Evolutionary conservation across 2,329 filamentous ascomycete genomes (phyloP).

Genomic region (Anthostomella pinea): DNA sequence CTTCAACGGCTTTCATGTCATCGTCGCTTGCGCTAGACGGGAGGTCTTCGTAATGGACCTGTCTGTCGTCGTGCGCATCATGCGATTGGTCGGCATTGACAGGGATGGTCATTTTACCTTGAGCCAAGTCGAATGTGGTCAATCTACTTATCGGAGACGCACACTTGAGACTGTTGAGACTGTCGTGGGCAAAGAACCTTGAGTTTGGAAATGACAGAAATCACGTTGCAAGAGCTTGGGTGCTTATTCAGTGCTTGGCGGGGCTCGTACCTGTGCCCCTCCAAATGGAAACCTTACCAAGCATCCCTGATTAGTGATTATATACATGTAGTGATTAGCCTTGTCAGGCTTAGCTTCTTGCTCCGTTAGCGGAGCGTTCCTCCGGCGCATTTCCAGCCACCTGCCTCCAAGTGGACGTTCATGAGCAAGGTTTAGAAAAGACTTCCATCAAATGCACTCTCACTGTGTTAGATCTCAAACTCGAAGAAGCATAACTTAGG

Average conservation of each 20-base stretch:
- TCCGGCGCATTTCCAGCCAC: no score
- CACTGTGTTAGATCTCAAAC: no score
- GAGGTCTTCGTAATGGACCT: constrained; percentile 36
- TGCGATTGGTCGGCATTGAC: constrained; percentile 11
- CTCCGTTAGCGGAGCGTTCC: not conserved
- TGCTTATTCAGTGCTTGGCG: constrained; percentile 9
- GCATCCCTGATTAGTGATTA: constrained; percentile 8
- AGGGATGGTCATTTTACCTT: constrained; percentile 18
- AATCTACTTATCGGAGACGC: no score
- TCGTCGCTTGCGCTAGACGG: constrained; percentile 49
- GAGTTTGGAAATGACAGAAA: not conserved
- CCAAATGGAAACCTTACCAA: not conserved
- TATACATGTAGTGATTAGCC: constrained; percentile 11
- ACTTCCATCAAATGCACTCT: no score
- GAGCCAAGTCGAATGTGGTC: no score
- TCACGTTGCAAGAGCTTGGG: no score
- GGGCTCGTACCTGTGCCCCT: constrained; percentile 8
- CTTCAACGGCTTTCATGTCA: constrained; percentile 51
- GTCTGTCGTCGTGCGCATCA: constrained; percentile 22
- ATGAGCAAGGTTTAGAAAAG: no score
- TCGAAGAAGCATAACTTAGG: no score
- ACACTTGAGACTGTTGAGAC: no score
- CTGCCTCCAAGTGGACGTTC: no score
- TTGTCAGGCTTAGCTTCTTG: not conserved
- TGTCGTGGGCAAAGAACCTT: no score